A percentile compares a stretch with the other conserved stretches of the same genome.
These are phyloP conservation scores for Neonectria punicea DNA, from an alignment of 2,329 filamentous ascomycete genomes.

Conservation along the genomic window DNA sequence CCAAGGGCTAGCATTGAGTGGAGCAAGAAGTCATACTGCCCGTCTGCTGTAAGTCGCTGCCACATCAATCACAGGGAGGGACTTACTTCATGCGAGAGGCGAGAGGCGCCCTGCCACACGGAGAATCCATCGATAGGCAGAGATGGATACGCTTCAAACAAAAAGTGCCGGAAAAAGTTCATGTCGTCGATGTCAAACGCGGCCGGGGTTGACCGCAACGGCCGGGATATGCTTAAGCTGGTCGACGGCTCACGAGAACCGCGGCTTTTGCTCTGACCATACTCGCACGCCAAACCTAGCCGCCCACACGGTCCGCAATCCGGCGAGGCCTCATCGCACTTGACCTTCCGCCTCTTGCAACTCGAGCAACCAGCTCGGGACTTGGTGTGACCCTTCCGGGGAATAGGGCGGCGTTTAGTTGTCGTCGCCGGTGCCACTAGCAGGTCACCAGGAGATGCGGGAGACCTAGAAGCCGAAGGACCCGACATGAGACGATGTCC, in stretches of 20 bases:
- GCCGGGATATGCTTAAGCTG: conserved; percentile 15
- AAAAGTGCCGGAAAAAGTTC: conserved; percentile 64
- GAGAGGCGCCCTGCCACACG: conserved; percentile 51
- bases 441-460: not conserved
- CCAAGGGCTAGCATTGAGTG: conserved; percentile 55
- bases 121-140: conserved; percentile 50
- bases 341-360: conserved; percentile 55
- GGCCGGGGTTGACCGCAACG: conserved; percentile 33
- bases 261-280: conserved; percentile 29
- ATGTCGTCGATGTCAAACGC: conserved; percentile 57
- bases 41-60: not conserved
- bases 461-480: conserved; percentile 1
- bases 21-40: conserved; percentile 53
- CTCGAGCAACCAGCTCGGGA: conserved; percentile 47
- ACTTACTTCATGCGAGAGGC: conserved; percentile 51
- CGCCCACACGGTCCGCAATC: conserved; percentile 50
- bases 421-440: conserved; percentile 3
- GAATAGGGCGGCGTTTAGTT: conserved; percentile 44
- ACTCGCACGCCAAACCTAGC: conserved; percentile 51
- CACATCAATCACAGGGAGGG: not conserved
- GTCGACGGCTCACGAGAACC: not conserved
- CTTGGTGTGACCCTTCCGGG: conserved; percentile 50
- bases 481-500: conserved; percentile 10
- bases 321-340: conserved; percentile 53
- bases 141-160: conserved; percentile 56